Evolutionary conservation across 805 yeast species (phyloP).

Genomic region (Ogataea parapolymorpha): DNA sequence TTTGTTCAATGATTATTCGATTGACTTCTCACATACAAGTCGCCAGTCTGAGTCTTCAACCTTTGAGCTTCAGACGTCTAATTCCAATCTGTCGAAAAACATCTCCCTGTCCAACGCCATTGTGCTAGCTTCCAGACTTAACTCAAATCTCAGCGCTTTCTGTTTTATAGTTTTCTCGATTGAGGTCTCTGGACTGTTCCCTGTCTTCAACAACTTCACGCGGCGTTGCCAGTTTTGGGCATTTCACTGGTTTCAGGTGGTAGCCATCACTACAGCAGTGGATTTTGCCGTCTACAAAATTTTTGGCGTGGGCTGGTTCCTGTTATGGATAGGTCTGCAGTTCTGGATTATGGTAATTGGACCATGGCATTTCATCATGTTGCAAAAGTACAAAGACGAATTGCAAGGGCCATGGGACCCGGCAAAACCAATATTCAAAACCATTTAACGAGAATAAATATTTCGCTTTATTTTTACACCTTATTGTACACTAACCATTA

Average conservation of each 20-base stretch:
- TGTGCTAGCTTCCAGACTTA: conserved; percentile 83
- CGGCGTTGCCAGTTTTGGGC: conserved; percentile 37
- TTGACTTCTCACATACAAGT: conserved; percentile 35
- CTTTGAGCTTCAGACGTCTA: conserved; percentile 21
- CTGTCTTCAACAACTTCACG: conserved; percentile 62
- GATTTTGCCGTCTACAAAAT: conserved; percentile 34
- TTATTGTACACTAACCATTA: conserved; percentile 34
- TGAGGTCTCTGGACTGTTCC: conserved; percentile 68
- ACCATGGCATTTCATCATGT: conserved; percentile 65
- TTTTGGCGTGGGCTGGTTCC: conserved; percentile 40
- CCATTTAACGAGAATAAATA: conserved; percentile 12
- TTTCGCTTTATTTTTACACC: conserved; percentile 7
- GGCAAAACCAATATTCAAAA: conserved; percentile 64
- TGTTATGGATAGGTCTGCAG: conserved; percentile 51
- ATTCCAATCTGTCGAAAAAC: conserved; percentile 73
- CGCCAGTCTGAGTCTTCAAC: conserved; percentile 15
- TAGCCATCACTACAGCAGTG: conserved; percentile 30
- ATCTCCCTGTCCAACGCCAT: conserved; percentile 81
- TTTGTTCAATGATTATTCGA: conserved; percentile 63
- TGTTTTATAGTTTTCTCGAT: conserved; percentile 75
- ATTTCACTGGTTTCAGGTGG: conserved; percentile 33
- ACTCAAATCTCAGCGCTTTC: conserved; percentile 72
- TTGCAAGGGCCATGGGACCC: conserved; percentile 93
- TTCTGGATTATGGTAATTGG: conserved; percentile 49
- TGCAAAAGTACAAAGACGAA: conserved; percentile 81